Conservation (phyloP, 495 filamentous ascomycete genomes). For the Daldinia grandis region DNA sequence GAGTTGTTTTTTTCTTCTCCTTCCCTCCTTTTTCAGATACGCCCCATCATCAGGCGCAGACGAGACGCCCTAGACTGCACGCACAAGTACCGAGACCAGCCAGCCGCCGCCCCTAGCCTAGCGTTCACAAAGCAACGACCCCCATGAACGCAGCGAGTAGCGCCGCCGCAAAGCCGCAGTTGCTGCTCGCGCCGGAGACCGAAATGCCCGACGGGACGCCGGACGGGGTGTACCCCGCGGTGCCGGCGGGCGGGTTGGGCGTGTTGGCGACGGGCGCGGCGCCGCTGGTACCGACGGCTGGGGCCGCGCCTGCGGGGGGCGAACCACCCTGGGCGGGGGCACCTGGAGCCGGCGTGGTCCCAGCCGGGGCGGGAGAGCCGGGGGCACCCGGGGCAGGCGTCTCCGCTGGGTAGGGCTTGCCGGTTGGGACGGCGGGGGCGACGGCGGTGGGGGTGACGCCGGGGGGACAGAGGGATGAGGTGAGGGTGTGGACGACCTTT, state of each 20-base stretch:
- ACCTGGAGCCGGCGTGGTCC: background rate
- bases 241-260: background rate
- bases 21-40: no score
- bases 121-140: slow-evolving; percentile 4
- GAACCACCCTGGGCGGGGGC: background rate
- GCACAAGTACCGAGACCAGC: no score
- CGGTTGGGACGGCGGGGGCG: slow-evolving; percentile 16
- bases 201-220: background rate
- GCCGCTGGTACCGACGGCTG: slow-evolving; percentile 7
- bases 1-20: no score
- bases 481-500: slow-evolving; percentile 21
- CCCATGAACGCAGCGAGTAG: slow-evolving; percentile 23
- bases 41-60: background rate
- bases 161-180: background rate
- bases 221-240: background rate
- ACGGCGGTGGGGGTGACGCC: slow-evolving; percentile 32
- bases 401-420: background rate
- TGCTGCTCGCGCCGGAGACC: slow-evolving; percentile 18
- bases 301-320: slow-evolving; percentile 1
- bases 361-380: slow-evolving; percentile 1
- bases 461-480: slow-evolving; percentile 27
- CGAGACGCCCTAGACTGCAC: no score
- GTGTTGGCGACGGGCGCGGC: background rate
- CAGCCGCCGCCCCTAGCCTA: no score
- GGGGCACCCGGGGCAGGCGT: background rate